Percentiles rank a stretch among this genome's conserved stretches.
phyloP scores from a whole-genome alignment of 129 eudicot species.

The Glebionis coronaria region DNA sequence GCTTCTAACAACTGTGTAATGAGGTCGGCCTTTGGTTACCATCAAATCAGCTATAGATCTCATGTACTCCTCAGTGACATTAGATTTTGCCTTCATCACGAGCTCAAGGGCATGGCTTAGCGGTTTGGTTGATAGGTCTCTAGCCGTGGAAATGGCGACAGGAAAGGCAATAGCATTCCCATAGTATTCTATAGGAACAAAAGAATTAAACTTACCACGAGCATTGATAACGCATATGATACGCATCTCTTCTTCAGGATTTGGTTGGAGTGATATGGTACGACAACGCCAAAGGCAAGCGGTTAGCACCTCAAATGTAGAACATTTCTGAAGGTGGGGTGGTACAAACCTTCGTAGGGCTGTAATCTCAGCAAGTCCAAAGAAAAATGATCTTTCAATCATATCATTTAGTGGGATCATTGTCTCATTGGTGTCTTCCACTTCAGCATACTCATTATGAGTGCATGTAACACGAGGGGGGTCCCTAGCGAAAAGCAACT shows the following conservation, averaged over 20 bases:
- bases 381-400: constrained; percentile 70
- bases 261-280: too few species aligned
- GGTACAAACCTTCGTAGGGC: too few species aligned
- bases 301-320: too few species aligned
- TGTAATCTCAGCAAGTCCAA: too few species aligned
- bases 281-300: too few species aligned
- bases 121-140: constrained; percentile 29
- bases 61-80: constrained; percentile 67
- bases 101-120: constrained; percentile 49
- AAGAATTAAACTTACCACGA: constrained; percentile 43
- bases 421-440: constrained; percentile 55
- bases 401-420: constrained; percentile 56
- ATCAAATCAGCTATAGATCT: constrained; percentile 60
- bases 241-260: too few species aligned
- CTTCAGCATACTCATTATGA: constrained; percentile 55
- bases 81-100: too few species aligned
- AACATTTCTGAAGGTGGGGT: too few species aligned
- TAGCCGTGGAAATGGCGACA: constrained; percentile 47
- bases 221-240: constrained; percentile 50
- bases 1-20: too few species aligned
- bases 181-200: constrained; percentile 51
- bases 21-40: constrained; percentile 61
- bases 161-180: constrained; percentile 69
- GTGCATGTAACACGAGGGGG: too few species aligned
- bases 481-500: too few species aligned